Evolutionary conservation across 768 basidiomycete genomes (phyloP).

Genomic region (Sarcodon aspratus): DNA sequence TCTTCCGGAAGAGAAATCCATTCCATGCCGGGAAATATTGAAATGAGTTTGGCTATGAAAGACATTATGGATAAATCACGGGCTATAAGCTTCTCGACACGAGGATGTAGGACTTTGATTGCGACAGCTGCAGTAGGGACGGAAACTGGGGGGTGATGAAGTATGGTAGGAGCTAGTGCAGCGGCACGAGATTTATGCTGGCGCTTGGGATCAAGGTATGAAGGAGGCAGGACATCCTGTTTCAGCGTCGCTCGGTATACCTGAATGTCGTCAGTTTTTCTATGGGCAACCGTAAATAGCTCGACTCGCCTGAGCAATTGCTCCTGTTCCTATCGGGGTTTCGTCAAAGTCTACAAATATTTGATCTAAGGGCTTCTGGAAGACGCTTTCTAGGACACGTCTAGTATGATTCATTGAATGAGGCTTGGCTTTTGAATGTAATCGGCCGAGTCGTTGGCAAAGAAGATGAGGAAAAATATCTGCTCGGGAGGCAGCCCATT

Average conservation of each 20-base stretch:
- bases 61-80: conserved; percentile 93
- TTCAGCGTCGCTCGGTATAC: conserved; percentile 86
- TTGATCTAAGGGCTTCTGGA: conserved; percentile 71
- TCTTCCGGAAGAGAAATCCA: conserved; percentile 97
- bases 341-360: conserved; percentile 88
- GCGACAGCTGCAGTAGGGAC: conserved; percentile 85
- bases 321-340: conserved; percentile 89
- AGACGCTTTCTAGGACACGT: conserved; percentile 70
- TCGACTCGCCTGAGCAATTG: conserved; percentile 76
- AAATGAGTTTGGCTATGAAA: conserved; percentile 75
- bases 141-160: conserved; percentile 47
- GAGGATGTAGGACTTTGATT: conserved; percentile 91
- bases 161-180: conserved; percentile 37
- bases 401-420: conserved; percentile 78
- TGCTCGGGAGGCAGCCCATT: conserved; percentile 95
- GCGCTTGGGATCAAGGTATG: conserved; percentile 71
- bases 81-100: conserved; percentile 67
- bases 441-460: conserved; percentile 71
- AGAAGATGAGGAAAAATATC: conserved; percentile 86
- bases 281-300: not conserved
- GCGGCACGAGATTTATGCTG: conserved; percentile 32
- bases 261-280: conserved; percentile 19
- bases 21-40: conserved; percentile 82
- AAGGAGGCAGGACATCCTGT: conserved; percentile 73
- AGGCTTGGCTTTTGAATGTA: conserved; percentile 81